These are phyloP conservation scores for Guillardia theta DNA, from an alignment of 78 protist species.

Conservation along the genomic window DNA sequence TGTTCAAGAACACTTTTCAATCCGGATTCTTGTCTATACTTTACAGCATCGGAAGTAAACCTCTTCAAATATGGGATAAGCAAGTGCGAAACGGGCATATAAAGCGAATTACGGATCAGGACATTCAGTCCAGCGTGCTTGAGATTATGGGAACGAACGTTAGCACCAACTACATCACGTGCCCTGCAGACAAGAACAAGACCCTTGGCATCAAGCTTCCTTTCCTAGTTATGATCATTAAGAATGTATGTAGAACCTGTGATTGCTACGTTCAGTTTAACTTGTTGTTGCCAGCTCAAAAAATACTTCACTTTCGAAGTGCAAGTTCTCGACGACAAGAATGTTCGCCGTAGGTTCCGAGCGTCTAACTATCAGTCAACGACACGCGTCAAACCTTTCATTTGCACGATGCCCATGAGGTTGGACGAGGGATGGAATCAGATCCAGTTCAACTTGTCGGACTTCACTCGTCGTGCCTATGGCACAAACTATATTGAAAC, in stretches of 20 bases:
- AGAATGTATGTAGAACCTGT: slow-evolving; percentile 69
- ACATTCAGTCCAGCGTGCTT: slow-evolving; percentile 87
- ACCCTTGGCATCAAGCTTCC: slow-evolving; percentile 96
- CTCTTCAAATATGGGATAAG: slow-evolving; percentile 93
- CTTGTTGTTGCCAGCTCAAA: slow-evolving; percentile 52
- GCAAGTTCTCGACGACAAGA: slow-evolving; percentile 93
- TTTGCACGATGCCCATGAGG: slow-evolving; percentile 97
- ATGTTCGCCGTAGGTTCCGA: slow-evolving; percentile 86
- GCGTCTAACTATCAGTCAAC: slow-evolving; percentile 93
- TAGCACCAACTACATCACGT: slow-evolving; percentile 79
- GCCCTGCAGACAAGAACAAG: slow-evolving; percentile 82
- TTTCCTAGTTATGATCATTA: slow-evolving; percentile 90
- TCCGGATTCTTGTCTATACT: slow-evolving; percentile 91
- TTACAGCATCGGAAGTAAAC: slow-evolving; percentile 91
- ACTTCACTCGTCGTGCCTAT: slow-evolving; percentile 91
- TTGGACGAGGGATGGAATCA: slow-evolving; percentile 97
- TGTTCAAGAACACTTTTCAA: slow-evolving; percentile 92
- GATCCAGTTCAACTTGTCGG: slow-evolving; percentile 93
- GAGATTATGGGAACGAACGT: slow-evolving; percentile 90
- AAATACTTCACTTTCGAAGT: slow-evolving; percentile 96
- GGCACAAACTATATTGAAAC: slow-evolving; percentile 95
- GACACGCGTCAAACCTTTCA: slow-evolving; percentile 89
- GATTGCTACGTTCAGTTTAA: neutral
- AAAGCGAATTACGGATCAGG: slow-evolving; percentile 91
- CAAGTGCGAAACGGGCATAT: slow-evolving; percentile 85